Evolutionary conservation across 1,284 basidiomycete genomes (phyloP).

Genomic region (Rhodotorula sp.): DNA sequence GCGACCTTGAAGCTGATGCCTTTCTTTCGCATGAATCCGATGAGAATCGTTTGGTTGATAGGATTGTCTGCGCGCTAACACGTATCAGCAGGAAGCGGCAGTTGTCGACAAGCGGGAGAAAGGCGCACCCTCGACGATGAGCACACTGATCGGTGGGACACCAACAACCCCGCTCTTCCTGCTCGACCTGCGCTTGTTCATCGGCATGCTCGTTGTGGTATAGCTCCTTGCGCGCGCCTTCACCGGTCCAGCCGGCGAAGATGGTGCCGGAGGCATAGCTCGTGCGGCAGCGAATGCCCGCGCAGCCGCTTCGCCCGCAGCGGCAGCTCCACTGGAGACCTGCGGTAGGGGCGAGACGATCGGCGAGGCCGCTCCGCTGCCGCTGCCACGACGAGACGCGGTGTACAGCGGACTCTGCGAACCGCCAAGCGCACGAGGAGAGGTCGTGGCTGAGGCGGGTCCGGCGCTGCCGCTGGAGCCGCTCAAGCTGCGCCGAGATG

Average conservation of each 20-base stretch:
- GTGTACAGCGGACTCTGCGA: conserved; percentile 1
- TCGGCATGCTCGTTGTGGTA: conserved; percentile 5
- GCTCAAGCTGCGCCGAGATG: conserved; percentile 13
- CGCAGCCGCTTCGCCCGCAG: conserved; percentile 1
- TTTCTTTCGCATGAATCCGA: conserved; percentile 93
- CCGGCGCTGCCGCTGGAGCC: conserved; percentile 9
- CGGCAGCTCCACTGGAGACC: conserved; percentile 1
- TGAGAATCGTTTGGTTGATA: conserved; percentile 95
- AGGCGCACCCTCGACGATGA: conserved; percentile 84
- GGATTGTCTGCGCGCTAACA: conserved; percentile 74
- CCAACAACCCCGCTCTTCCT: conserved; percentile 48
- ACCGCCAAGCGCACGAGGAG: background rate
- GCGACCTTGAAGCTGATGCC: conserved; percentile 94
- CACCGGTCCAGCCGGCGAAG: background rate
- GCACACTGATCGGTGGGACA: conserved; percentile 89
- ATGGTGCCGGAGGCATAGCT: background rate
- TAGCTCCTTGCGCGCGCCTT: background rate
- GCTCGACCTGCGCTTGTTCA: conserved; percentile 16
- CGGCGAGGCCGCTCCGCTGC: background rate
- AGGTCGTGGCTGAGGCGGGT: background rate
- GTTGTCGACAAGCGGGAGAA: conserved; percentile 8
- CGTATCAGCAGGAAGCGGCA: background rate
- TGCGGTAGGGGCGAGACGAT: background rate
- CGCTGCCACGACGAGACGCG: background rate
- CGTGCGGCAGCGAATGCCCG: background rate